phyloP scores from a whole-genome alignment of 164 flowering plant species.

The Saururus chinensis region DNA sequence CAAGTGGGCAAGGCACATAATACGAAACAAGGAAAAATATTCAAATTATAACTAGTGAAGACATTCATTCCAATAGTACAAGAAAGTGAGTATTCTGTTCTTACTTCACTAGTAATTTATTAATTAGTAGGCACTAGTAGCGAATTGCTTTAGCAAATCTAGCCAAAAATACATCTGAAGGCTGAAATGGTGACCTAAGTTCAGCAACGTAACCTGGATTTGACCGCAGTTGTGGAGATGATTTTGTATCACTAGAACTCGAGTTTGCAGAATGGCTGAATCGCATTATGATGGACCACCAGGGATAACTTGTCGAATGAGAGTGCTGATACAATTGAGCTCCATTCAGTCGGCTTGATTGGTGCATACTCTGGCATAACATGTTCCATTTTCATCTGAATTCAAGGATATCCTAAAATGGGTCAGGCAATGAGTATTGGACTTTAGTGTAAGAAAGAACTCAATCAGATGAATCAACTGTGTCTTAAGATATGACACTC shows the following conservation, averaged over 20 bases:
- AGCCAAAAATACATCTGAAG: conserved; percentile 19
- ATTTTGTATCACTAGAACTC: conserved; percentile 32
- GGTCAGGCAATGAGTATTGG: background rate
- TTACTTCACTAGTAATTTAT: too few species aligned
- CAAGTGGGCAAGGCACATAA: too few species aligned
- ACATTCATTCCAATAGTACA: too few species aligned
- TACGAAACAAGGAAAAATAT: too few species aligned
- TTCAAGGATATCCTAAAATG: conserved; percentile 44
- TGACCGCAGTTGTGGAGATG: conserved; percentile 13
- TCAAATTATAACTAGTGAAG: too few species aligned
- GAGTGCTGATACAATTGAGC: background rate
- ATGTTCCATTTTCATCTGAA: conserved; percentile 62
- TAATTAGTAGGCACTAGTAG: too few species aligned
- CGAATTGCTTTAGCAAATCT: too few species aligned
- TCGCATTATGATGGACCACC: conserved; percentile 26
- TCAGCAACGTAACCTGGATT: conserved; percentile 16
- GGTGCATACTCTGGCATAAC: conserved; percentile 46
- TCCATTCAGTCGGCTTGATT: conserved; percentile 18
- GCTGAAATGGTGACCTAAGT: conserved; percentile 29
- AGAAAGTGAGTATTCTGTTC: too few species aligned
- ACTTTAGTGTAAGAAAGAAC: background rate
- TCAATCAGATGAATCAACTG: background rate
- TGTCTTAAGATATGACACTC: background rate
- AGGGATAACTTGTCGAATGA: conserved; percentile 19
- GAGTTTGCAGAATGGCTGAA: conserved; percentile 24